A percentile compares a stretch with the other conserved stretches of the same genome.
phyloP scores from a whole-genome alignment of 202 grass and related monocot genomes.

The Elaeis oleifera region DNA sequence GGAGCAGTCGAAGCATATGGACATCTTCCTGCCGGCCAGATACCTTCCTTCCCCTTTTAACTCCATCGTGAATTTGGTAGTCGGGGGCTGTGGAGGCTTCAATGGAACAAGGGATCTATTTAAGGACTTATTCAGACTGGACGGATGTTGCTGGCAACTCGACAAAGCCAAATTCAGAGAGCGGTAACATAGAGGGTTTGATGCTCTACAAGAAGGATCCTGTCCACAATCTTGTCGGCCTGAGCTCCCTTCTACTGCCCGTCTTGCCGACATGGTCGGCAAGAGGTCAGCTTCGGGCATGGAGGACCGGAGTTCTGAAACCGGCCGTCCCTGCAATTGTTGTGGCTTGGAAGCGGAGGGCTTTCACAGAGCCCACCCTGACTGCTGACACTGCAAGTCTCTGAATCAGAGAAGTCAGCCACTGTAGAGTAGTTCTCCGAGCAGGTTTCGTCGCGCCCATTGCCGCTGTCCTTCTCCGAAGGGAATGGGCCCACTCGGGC shows the following conservation, averaged over 20 bases:
- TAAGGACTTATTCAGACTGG: conserved; percentile 8
- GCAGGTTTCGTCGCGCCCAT: conserved; percentile 17
- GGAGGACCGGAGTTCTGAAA: conserved; percentile 58
- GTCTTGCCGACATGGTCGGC: conserved; percentile 5
- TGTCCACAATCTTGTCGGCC: background rate
- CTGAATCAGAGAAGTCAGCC: conserved; percentile 35
- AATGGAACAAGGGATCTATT: conserved; percentile 19
- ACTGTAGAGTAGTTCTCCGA: conserved; percentile 35
- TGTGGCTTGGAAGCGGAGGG: conserved; percentile 42
- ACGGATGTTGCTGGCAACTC: conserved; percentile 21
- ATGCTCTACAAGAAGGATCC: conserved; percentile 28
- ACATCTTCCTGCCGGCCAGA: conserved; percentile 44
- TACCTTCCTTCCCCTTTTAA: conserved; percentile 45
- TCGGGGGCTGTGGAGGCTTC: conserved; percentile 60
- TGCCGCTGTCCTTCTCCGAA: background rate
- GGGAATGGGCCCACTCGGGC: conserved; percentile 30
- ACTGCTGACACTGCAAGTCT: conserved; percentile 26
- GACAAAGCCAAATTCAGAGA: conserved; percentile 64
- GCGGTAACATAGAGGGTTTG: conserved; percentile 55
- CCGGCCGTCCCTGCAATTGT: conserved; percentile 37
- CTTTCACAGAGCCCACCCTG: conserved; percentile 48
- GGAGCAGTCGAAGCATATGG: conserved; percentile 55
- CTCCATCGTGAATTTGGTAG: conserved; percentile 25
- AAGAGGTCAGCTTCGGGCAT: conserved; percentile 39
- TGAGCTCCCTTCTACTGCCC: background rate